Evolutionary conservation across 305 asterid species (phyloP).

Genomic region (Solanum aculeatissimum): DNA sequence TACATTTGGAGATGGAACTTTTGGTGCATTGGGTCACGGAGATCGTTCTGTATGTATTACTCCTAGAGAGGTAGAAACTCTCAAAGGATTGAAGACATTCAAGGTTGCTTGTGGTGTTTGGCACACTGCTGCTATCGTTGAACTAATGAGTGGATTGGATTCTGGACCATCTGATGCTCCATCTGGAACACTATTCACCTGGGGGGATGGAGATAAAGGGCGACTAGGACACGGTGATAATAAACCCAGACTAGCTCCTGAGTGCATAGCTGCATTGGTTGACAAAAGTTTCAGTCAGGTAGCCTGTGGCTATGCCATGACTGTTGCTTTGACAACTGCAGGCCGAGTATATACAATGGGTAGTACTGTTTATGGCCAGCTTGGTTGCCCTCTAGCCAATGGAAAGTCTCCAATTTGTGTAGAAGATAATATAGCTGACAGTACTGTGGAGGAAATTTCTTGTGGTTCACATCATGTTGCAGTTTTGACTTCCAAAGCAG

Average conservation of each 20-base stretch:
- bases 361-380: conserved; percentile 28
- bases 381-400: conserved; percentile 23
- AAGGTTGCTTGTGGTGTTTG: conserved; percentile 84
- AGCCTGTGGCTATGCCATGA: conserved; percentile 62
- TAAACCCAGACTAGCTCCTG: conserved; percentile 39
- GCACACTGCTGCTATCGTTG: conserved; percentile 91
- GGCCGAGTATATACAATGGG: conserved; percentile 83
- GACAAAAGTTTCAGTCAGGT: conserved; percentile 37
- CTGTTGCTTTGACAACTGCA: conserved; percentile 45
- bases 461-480: conserved; percentile 85
- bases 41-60: conserved; percentile 14
- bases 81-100: conserved; percentile 37
- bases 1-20: conserved; percentile 89
- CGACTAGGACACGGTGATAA: conserved; percentile 63
- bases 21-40: conserved; percentile 90
- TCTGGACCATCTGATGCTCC: conserved; percentile 11
- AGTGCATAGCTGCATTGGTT: conserved; percentile 29
- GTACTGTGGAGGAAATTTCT: conserved; percentile 53
- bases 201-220: conserved; percentile 89
- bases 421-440: conserved; percentile 35
- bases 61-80: conserved; percentile 65
- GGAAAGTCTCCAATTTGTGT: conserved; percentile 44
- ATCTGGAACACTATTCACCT: conserved; percentile 67
- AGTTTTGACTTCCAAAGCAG: conserved; percentile 59
- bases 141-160: conserved; percentile 7